Conservation (phyloP, 441 rosid genomes). For the Euphorbia celastroides region DNA sequence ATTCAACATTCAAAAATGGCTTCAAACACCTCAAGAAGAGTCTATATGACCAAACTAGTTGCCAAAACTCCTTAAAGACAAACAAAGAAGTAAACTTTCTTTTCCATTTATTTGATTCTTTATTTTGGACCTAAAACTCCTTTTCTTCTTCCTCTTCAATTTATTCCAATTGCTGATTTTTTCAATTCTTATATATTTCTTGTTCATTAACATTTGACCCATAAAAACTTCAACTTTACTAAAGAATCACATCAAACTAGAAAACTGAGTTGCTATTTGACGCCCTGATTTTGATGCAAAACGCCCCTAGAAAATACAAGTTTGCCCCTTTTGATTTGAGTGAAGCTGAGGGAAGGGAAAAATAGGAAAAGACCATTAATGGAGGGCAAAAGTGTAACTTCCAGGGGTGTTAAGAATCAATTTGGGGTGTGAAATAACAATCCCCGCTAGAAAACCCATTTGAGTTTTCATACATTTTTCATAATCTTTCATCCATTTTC, state of each 20-base stretch:
- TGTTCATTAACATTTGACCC: background rate
- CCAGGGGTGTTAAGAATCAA: too few species aligned
- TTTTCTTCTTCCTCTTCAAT: constrained; percentile 12
- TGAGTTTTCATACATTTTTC: constrained; percentile 5
- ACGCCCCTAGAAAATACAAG: too few species aligned
- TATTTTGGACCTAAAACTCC: constrained; percentile 24
- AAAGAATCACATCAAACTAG: background rate
- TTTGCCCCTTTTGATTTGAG: too few species aligned
- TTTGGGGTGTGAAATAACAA: too few species aligned
- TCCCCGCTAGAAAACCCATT: background rate
- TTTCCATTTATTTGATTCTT: background rate
- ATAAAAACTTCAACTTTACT: background rate
- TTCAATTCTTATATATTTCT: constrained; percentile 6
- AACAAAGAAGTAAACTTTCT: background rate
- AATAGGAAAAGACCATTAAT: too few species aligned
- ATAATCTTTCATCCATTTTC: background rate
- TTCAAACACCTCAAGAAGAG: constrained; percentile 8
- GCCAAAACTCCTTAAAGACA: background rate
- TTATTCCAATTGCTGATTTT: constrained; percentile 18
- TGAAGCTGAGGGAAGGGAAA: too few species aligned
- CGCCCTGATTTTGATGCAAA: too few species aligned
- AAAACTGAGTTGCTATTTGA: too few species aligned
- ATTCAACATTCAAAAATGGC: constrained; percentile 4
- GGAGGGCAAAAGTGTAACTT: too few species aligned
- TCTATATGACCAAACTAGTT: constrained; percentile 1